phyloP scores from a whole-genome alignment of 345 rosid species.

The Dipteronia sinensis region DNA sequence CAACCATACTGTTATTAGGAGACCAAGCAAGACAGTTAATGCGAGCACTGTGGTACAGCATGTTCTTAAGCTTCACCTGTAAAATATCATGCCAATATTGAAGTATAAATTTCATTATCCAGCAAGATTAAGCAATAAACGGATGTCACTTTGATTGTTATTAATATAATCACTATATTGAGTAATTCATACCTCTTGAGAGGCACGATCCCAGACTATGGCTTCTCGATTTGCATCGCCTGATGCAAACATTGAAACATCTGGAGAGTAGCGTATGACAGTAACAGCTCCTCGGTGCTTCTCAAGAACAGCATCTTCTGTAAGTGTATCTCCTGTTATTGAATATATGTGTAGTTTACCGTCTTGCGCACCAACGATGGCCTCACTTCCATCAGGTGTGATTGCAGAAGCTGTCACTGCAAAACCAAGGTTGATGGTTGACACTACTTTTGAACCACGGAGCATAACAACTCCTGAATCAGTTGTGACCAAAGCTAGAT shows the following conservation, averaged over 20 bases:
- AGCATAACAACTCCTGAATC: conserved; percentile 86
- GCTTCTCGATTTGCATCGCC: conserved; percentile 93
- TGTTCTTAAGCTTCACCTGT: conserved; percentile 82
- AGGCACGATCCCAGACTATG: conserved; percentile 76
- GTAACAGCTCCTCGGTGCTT: conserved; percentile 89
- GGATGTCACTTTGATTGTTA: neutral
- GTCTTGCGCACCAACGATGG: conserved; percentile 77
- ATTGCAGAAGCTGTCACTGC: conserved; percentile 76
- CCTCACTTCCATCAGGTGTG: conserved; percentile 92
- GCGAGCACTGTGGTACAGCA: conserved; percentile 85
- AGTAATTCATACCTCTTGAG: conserved; percentile 63
- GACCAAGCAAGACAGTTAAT: conserved; percentile 94
- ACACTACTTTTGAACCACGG: conserved; percentile 63
- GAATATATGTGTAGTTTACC: conserved; percentile 83
- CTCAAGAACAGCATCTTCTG: conserved; percentile 80
- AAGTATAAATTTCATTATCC: neutral
- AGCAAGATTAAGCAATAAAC: neutral
- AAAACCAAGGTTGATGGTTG: conserved; percentile 77
- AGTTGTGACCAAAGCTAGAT: conserved; percentile 63
- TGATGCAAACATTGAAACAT: conserved; percentile 90
- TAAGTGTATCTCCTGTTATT: conserved; percentile 63
- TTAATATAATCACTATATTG: neutral
- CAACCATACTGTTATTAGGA: conserved; percentile 69
- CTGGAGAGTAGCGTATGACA: conserved; percentile 84
- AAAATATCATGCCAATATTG: conserved; percentile 9